Base-by-base conservation (phyloP, 2,329 filamentous ascomycete genomes). In the Seiridium cupressi region DNA sequence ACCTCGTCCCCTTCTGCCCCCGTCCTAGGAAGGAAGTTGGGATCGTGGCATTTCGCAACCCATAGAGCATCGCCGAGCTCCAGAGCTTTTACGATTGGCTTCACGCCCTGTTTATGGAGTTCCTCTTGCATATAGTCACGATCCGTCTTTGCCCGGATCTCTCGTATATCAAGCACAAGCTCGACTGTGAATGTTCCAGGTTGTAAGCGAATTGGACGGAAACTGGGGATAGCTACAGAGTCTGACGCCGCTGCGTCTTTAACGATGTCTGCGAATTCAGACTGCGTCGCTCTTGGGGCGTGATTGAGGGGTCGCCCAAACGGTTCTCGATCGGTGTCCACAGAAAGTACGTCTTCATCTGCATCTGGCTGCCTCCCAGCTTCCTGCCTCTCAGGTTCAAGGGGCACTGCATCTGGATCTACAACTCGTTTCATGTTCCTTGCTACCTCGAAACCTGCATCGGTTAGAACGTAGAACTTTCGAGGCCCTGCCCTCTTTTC, bases 51-150 rank as follows among this genome's bases (percentile, higher is more conserved):
- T 71, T 89, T 92, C 46, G 91, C 91, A 40, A 95, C 82, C 91
- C 91, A 95, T 61, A 92, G 82, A 0, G 86, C 86, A 69, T 95
- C 91, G 1, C 91, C 91, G 1, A 94, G 77, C 63, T 90, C 87
- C 38, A 94, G 77, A 4, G 84, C 80, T 18, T 89, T 84, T 72
- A 91, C 87, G 26, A 90, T 83, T 0, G 89, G 86, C 26, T 77
- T 80, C 18, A 90, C 81, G 0, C 87, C 88, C 63, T 83, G 85
- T 65, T 90, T 89, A 9, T 79, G 76, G 10, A 95, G 82, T 68
- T 92, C 86, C 31, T 89, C 84, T 66, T 89, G 84, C 71, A 94
- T 89, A 68, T 93, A 93, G 66, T 92, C 89, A 59, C 91, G 82
- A 68, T 94, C 89, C 35, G 83, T 89, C 64, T 85, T 88, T 5